Evolutionary conservation across 2,329 filamentous ascomycete species (phyloP), one percentile per base, ranked within the genome.

Genomic region (Colletotrichum sojae): DNA sequence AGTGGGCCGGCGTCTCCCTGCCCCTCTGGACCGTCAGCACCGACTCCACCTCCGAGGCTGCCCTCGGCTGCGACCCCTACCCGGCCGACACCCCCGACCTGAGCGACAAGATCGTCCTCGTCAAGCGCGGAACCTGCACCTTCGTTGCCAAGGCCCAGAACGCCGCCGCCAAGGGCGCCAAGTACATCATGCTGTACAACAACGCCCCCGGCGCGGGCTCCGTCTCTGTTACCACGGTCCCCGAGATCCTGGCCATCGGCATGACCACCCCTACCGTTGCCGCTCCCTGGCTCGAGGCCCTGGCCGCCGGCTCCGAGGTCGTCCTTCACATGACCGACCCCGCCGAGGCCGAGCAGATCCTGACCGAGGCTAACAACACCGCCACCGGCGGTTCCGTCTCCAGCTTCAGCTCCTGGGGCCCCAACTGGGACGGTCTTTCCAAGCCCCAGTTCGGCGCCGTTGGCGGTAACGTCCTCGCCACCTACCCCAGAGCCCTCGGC

Each of bases 131-230:
- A 56, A 84, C 78, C 9, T 91, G 89, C 76, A 82, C 82, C 0
- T 90, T 90, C 67, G 79, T 81, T 2, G 73, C 82, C 13, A 91
- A 91, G 79, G 84, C 83, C 2, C 74, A 79, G 48, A 87, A 89
- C 67, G 86, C 86, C 5, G 84, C 80, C 2, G 83, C 81, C 6
- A 82, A 83, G 56, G 90, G 90, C 12, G 90, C 88, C 57, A 84
- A 86, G 74, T 90, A 90, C 71, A 77, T 92, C 62, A 78, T 92
- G 71, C 80, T 90, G 73, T 91, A 91, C 78, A 91, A 91, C 81
- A 88, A 87, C 71, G 77, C 76, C 5, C 71, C 73, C 6, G 80
- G 78, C 15, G 78, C 82, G 3, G 71, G 75, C 5, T 70, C 73
- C 8, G 79, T 82, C 12, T 76, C 81, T 45, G 78, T 81, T 3